Conservation (phyloP, 192 early-diverging fungal genomes). For the Mortierella alpina region DNA sequence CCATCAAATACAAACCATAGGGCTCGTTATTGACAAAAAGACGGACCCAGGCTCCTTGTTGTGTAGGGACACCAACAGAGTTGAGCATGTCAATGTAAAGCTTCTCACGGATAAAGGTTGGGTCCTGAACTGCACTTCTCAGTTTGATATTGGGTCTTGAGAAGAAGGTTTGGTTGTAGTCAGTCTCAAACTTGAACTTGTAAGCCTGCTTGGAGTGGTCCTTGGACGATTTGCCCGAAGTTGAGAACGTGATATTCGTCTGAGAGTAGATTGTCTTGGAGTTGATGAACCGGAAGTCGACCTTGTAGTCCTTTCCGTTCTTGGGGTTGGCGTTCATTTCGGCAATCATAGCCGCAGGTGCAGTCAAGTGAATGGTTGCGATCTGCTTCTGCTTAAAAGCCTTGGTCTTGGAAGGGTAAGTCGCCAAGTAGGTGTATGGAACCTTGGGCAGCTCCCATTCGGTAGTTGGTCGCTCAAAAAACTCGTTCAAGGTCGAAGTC, state of each 20-base stretch:
- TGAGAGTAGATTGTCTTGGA: conserved; percentile 38
- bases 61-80: conserved; percentile 43
- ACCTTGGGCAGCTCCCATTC: conserved; percentile 50
- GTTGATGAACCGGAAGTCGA: conserved; percentile 53
- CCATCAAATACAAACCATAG: conserved; percentile 54
- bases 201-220: conserved; percentile 58
- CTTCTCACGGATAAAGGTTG: conserved; percentile 56
- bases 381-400: conserved; percentile 57
- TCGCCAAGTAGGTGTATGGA: conserved; percentile 58
- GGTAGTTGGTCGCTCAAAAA: conserved; percentile 59
- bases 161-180: conserved; percentile 32
- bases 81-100: conserved; percentile 57
- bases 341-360: conserved; percentile 18
- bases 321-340: conserved; percentile 41
- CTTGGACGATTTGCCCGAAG: conserved; percentile 55
- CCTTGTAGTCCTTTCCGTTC: conserved; percentile 28
- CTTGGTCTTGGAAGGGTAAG: conserved; percentile 54
- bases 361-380: conserved; percentile 58
- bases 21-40: conserved; percentile 54
- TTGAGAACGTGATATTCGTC: conserved; percentile 39
- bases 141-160: conserved; percentile 53
- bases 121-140: conserved; percentile 41
- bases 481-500: conserved; percentile 54
- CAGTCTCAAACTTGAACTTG: conserved; percentile 52
- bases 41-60: conserved; percentile 52